Base-by-base conservation (phyloP, 2,329 filamentous ascomycete species). In the Tolypocladium tundrense region DNA sequence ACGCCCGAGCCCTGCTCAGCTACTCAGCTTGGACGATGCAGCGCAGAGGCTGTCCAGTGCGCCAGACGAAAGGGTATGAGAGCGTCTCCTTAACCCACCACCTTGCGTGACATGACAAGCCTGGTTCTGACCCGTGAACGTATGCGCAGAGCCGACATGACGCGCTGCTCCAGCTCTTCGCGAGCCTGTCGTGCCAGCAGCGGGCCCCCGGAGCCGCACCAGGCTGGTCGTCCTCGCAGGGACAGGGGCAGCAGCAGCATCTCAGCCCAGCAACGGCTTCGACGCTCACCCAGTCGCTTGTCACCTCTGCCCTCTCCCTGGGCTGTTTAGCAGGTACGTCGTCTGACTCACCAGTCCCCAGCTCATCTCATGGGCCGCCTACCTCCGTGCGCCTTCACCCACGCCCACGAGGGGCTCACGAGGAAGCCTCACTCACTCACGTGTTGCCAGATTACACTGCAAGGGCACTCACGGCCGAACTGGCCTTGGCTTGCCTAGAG, bases 401-500 rank as follows among this genome's bases (percentile, higher is more conserved):
- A 37, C 7, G 45, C 19, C 19, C 6, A 11, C 5, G 9, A 35
- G 31, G 31, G 31, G 5, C 14, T 16, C 37, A 11, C 16, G 4
- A 19, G 14, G 10, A 13, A 35, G 48, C 16, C 31, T 52, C 19
- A n/a, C 16, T 35, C 48, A 35, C 14, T 7, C 27, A 35, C 24
- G 35, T 13, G 10, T 27, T 16, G 10, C 35, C 14, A 58, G 57
- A 58, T 41, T 37, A n/a, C 14, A 9, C 19, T 39, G 24, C 37
- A n/a, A 53, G 57, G 8, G 56, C 58, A 9, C 56, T 65, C 16
- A 55, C 60, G 1, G 57, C 61, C 6, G 70, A 72, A 60, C 62
- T 63, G 21, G 64, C 60, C 2, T 59, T 72, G 11, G 68, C 67
- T 4, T 67, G 64, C 41, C 59, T 77, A 3, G 42, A 59, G 2